A percentile compares a stretch with the other conserved stretches of the same genome.
Evolutionary conservation across 176 grass and related monocot genomes (phyloP).

Genomic region (Eleusine indica): DNA sequence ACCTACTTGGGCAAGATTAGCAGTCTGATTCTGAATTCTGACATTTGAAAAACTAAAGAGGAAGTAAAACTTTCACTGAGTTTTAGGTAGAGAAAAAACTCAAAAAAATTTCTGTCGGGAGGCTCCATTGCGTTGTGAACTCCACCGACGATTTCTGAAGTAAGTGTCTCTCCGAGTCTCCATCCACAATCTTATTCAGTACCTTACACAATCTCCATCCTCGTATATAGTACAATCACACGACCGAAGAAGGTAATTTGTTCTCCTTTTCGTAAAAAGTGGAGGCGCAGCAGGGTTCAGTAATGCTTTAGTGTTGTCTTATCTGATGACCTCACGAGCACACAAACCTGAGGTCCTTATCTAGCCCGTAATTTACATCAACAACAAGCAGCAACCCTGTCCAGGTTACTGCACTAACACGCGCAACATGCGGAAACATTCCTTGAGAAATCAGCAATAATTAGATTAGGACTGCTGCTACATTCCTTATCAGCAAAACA

Average conservation of each 20-base stretch:
- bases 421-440: background rate
- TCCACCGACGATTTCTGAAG: no score
- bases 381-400: constrained; percentile 16
- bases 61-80: no score
- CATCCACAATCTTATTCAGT: no score
- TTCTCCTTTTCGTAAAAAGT: no score
- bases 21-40: no score
- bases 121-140: no score
- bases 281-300: background rate
- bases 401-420: constrained; percentile 14
- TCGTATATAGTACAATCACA: background rate
- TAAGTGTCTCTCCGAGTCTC: no score
- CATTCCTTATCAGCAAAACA: background rate
- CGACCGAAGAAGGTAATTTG: background rate
- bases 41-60: no score
- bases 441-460: background rate
- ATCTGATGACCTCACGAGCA: background rate
- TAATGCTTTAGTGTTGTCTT: background rate
- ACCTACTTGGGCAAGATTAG: no score
- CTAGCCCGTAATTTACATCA: background rate
- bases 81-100: no score
- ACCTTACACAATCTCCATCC: no score
- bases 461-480: constrained; percentile 18
- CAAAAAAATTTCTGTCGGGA: no score
- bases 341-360: constrained; percentile 7